Base-by-base conservation (phyloP, 2,329 filamentous ascomycete genomes). In the Curvularia hawaiiensis region DNA sequence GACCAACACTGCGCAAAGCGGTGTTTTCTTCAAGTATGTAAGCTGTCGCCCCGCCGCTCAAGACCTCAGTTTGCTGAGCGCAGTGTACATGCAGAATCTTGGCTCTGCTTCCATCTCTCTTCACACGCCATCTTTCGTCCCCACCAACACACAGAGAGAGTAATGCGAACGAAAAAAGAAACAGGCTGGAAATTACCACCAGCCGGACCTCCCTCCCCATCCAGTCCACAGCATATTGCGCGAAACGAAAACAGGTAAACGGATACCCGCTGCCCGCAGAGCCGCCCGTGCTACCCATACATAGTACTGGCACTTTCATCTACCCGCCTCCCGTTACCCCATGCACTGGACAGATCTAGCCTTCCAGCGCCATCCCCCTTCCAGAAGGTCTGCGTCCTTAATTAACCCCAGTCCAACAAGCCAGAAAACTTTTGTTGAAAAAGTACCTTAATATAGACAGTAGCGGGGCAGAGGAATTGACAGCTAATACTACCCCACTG, bases 271-370 rank as follows among this genome's bases (percentile, higher is more conserved):
- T 58, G 59, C 61, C 66, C 68, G 68, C 68, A 71, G 67, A 71
- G 68, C 68, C 68, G 67, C 68, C 65, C 66, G 66, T 66, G 58
- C 58, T 52, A 63, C 65, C 41, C 24, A 46, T 46, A 46, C 43
- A 30, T 46, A 31, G 30, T 31, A 12, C 30, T 31, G 12, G 30
- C 30, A 31, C 30, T 12, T 31, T 31, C 33, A 40, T 40, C 33
- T 40, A 50, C 47, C 35, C 47, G 43, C 43, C 43, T 26, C n/a
- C 41, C 22, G 11, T 8, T 44, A n/a, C 26, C 24, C 43, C 18
- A 20, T 22, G 39, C 12, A 31, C 26, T 28, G 26, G 6, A 31
- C 18, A 11, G 9, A 41, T 7, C 44, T 46, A 33, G 6, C n/a
- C n/a, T 16, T 12, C 26, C 8, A n/a, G n/a, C 44, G 35, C 24